Evolutionary conservation across 2,329 filamentous ascomycete species (phyloP).

Genomic region (Akanthomyces muscarius): DNA sequence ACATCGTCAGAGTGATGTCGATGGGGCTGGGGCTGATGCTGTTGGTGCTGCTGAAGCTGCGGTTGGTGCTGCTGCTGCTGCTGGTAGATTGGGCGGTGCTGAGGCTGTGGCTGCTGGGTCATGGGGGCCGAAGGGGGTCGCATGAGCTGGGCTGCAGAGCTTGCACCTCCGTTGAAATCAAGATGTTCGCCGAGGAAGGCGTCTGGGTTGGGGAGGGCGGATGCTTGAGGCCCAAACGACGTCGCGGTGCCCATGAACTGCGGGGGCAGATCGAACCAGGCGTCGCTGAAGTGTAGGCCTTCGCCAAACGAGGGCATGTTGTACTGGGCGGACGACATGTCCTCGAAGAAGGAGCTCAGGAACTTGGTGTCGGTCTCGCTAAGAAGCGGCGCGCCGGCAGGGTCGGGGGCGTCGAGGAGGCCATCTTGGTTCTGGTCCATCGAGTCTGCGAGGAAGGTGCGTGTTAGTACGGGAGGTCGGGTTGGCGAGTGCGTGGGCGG

Average conservation of each 20-base stretch:
- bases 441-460: constrained; percentile 34
- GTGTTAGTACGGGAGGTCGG: constrained; percentile 15
- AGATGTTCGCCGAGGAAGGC: constrained; percentile 20
- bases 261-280: constrained; percentile 58
- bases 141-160: constrained; percentile 27
- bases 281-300: constrained; percentile 46
- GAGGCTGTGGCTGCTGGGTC: constrained; percentile 17
- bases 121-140: constrained; percentile 34
- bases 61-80: constrained; percentile 20
- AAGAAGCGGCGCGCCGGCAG: constrained; percentile 62
- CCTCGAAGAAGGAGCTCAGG: constrained; percentile 55
- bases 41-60: constrained; percentile 23
- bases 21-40: constrained; percentile 24
- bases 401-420: constrained; percentile 54
- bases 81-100: constrained; percentile 20
- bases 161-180: not conserved
- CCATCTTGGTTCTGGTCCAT: constrained; percentile 43
- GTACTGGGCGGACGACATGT: constrained; percentile 49
- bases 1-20: constrained; percentile 49
- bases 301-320: constrained; percentile 48
- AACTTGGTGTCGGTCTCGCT: constrained; percentile 58
- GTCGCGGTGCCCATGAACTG: constrained; percentile 63
- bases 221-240: constrained; percentile 52
- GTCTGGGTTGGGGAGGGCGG: constrained; percentile 22
- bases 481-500: not conserved